Percentiles rank a stretch among this genome's conserved stretches.
phyloP scores from a whole-genome alignment of 129 eudicot genomes.

The Pulicaria dysenterica region DNA sequence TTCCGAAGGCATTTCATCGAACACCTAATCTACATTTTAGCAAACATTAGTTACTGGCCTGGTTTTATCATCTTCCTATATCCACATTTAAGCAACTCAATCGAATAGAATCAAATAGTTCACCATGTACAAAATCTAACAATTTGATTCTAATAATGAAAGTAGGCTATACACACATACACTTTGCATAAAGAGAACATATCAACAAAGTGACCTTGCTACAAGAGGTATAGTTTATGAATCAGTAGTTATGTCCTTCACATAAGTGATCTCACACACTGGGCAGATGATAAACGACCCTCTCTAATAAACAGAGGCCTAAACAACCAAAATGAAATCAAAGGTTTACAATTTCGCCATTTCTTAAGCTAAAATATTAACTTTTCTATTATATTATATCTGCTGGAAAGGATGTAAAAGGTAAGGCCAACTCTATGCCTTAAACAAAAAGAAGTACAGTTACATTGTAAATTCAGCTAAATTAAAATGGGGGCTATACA shows the following conservation, averaged over 20 bases:
- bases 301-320: slow-evolving; percentile 7
- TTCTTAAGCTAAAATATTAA: slow-evolving; percentile 16
- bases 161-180: background rate
- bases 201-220: background rate
- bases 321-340: slow-evolving; percentile 7
- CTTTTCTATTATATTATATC: background rate
- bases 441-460: slow-evolving; percentile 2
- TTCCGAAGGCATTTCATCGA: no score
- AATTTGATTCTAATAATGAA: no score
- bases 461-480: background rate
- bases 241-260: background rate
- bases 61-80: no score
- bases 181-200: background rate
- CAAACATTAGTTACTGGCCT: no score
- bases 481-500: background rate
- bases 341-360: background rate
- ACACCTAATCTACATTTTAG: no score
- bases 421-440: background rate
- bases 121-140: no score
- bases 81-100: no score
- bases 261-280: background rate
- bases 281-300: background rate
- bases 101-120: no score
- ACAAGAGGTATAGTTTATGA: slow-evolving; percentile 5
- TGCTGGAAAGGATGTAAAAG: background rate